phyloP scores from a whole-genome alignment of 73 alveolate species.

The Durusdinium trenchii region DNA sequence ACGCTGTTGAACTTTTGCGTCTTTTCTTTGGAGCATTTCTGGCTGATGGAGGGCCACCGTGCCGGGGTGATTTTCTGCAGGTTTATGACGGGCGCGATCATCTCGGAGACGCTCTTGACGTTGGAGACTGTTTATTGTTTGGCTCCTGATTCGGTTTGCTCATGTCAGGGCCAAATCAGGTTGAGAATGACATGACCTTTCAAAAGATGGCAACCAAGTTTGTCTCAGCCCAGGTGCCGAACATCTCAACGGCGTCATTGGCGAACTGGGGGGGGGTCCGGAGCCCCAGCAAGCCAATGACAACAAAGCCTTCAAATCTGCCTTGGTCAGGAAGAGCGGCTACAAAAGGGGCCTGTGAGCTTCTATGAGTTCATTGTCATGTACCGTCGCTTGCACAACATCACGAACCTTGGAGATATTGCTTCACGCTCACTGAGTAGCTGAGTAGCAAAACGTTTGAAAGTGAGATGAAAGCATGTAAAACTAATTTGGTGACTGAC shows the following conservation, averaged over 20 bases:
- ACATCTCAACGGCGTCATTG: slow-evolving; percentile 61
- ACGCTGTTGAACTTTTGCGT: too few species aligned
- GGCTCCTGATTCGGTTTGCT: not conserved
- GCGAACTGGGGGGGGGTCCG: slow-evolving; percentile 55
- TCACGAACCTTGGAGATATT: not conserved
- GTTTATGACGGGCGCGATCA: not conserved
- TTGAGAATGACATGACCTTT: not conserved
- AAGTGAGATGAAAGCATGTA: not conserved
- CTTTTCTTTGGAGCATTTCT: too few species aligned
- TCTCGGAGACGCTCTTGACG: slow-evolving; percentile 54
- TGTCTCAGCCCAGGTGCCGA: slow-evolving; percentile 57
- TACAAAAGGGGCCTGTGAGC: slow-evolving; percentile 27
- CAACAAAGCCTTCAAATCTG: not conserved
- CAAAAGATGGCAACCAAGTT: not conserved
- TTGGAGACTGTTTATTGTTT: slow-evolving; percentile 66
- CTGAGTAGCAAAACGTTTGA: not conserved
- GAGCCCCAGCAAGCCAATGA: too few species aligned
- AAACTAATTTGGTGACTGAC: not conserved
- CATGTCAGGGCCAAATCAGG: not conserved
- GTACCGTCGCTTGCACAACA: slow-evolving; percentile 5
- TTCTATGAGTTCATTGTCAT: slow-evolving; percentile 56
- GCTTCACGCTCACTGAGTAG: not conserved
- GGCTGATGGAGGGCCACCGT: too few species aligned
- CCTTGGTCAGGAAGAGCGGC: slow-evolving; percentile 23
- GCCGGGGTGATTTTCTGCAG: too few species aligned